Evolutionary conservation across 768 basidiomycete species (phyloP), one percentile per base, ranked within the genome.

Genomic region (Tulasnella sp.): DNA sequence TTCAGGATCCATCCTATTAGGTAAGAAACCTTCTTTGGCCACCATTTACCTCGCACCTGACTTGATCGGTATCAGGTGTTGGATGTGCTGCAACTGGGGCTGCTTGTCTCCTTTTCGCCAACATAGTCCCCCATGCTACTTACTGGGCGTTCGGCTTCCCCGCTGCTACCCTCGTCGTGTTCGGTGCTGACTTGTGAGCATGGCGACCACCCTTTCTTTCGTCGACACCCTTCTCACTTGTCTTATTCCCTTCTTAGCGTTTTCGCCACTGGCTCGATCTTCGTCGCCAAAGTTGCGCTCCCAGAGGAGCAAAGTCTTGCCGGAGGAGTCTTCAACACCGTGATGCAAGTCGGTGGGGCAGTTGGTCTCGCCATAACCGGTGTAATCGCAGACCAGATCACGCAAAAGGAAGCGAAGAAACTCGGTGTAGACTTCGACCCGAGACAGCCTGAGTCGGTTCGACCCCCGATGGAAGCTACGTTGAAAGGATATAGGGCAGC

Each of bases 131-230:
- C 0, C 81, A 85, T 0, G 87, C 86, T 9, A 85, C 91, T 1
- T 95, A 92, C 82, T 95, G 94, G 94, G 92, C 92, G 1, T 93
- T 88, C 80, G 91, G 90, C 7, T 95, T 95, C 85, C 93, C 93
- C 0, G 89, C 92, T 0, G 89, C 93, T 0, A 85, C 90, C 58
- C 80, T 93, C 72, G 86, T 89, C 31, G 94, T 94, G 20, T 88
- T 94, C 73, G 94, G 94, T 28, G 93, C 91, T 0, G 94, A 95
- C 83, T 93, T 95, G 82, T 82, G 74, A 50, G 82, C 79, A 34
- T n/a, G 41, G 22, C 5, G 22, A 4, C 34, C 22, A 16, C 22
- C 34, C 8, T 80, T 80, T 9, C 18, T 40, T 44, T 31, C 40
- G 37, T 60, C 37, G 2, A 28, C 16, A 74, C 40, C 64, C 11